These are phyloP conservation scores for Suhomyces chickasaworum DNA, from an alignment of 1,139 yeast genomes.

Conservation along the genomic window DNA sequence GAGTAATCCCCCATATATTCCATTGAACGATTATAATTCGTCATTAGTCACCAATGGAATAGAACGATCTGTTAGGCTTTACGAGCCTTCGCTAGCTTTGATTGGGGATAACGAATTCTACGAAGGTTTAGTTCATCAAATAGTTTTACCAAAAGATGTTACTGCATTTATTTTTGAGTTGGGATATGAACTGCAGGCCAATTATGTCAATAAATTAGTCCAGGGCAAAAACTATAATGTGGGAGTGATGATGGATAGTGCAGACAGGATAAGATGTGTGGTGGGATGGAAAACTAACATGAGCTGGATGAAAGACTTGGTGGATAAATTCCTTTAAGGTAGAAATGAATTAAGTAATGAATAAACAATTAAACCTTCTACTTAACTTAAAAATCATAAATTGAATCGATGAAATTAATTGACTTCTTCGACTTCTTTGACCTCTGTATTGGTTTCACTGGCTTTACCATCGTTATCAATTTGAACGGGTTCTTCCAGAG, in stretches of 20 bases:
- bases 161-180: conserved; percentile 46
- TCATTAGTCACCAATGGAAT: conserved; percentile 35
- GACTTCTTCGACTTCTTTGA: not conserved
- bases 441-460: not conserved
- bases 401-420: too few relatives aligned
- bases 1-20: conserved; percentile 91
- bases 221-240: conserved; percentile 28
- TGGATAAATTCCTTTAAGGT: not conserved
- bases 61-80: conserved; percentile 62
- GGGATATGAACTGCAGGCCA: conserved; percentile 41
- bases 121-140: conserved; percentile 48
- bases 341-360: not conserved
- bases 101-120: conserved; percentile 78
- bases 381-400: not conserved
- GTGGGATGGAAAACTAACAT: conserved; percentile 34
- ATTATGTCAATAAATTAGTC: conserved; percentile 21
- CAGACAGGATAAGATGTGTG: conserved; percentile 39
- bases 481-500: conserved; percentile 4
- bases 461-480: not conserved
- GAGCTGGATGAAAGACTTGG: conserved; percentile 3
- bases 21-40: conserved; percentile 42
- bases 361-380: not conserved
- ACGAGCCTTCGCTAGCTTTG: conserved; percentile 79
- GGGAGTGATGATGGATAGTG: conserved; percentile 31
- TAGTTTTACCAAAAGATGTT: conserved; percentile 40